Percentiles rank a stretch among this genome's conserved stretches.
Conservation (phyloP, 225 moss, liverwort and hornwort species). For the Polytrichum commune region DNA sequence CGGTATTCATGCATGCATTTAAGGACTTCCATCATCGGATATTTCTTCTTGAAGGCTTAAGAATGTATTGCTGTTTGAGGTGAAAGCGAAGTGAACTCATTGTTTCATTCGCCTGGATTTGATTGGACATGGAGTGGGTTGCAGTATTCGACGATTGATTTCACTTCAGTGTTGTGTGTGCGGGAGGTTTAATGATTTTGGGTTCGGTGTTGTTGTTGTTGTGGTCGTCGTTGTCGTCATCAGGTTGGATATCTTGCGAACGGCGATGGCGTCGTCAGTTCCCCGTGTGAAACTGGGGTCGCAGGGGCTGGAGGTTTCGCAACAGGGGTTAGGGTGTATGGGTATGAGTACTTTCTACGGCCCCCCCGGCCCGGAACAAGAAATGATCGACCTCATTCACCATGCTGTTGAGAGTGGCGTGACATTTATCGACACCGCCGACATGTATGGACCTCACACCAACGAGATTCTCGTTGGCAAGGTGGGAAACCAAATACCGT, state of each 20-base stretch:
- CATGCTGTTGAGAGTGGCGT: constrained; percentile 27
- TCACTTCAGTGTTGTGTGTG: no score
- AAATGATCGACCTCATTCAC: constrained; percentile 47
- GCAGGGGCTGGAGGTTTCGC: constrained; percentile 41
- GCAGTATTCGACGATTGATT: no score
- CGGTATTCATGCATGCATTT: no score
- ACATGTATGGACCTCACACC: constrained; percentile 31
- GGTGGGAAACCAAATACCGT: constrained; percentile 2
- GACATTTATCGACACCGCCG: constrained; percentile 35
- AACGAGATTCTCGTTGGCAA: constrained; percentile 45
- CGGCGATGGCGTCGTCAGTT: constrained; percentile 13
- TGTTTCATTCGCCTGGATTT: no score
- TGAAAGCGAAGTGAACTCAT: no score
- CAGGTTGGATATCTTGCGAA: neutral
- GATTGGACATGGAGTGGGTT: no score
- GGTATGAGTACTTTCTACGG: constrained; percentile 46
- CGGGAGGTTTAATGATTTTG: neutral
- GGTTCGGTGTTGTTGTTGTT: neutral
- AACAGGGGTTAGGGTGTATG: constrained; percentile 48
- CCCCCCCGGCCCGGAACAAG: constrained; percentile 29
- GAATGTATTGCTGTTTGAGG: no score
- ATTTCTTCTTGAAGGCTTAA: no score
- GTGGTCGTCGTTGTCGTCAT: neutral
- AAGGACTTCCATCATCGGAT: no score
- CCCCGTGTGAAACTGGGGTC: constrained; percentile 41